Conservation (phyloP, 768 basidiomycete genomes). For the Russula foetens region DNA sequence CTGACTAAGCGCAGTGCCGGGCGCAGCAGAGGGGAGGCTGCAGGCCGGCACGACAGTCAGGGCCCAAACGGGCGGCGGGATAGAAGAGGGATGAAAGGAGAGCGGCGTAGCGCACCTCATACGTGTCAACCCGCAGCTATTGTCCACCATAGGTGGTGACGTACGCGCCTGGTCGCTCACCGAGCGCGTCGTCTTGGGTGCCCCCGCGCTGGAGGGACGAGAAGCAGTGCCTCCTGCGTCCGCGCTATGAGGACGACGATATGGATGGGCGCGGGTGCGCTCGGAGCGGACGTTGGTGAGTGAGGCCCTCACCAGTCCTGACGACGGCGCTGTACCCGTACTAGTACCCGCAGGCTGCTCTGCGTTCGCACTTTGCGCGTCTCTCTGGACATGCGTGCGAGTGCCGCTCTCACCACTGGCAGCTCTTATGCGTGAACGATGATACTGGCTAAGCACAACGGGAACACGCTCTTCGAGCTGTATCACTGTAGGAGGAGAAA, state of each 20-base stretch:
- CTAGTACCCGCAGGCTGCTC: constrained; percentile 10
- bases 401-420: constrained; percentile 15
- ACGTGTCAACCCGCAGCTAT: constrained; percentile 9
- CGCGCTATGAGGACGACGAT: constrained; percentile 18
- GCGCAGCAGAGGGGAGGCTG: constrained; percentile 12
- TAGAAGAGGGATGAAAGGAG: neutral
- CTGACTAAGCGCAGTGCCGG: constrained; percentile 1
- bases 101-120: constrained; percentile 18
- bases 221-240: neutral
- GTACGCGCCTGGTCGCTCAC: constrained; percentile 14
- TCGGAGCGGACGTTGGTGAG: constrained; percentile 11
- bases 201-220: neutral
- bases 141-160: constrained; percentile 7
- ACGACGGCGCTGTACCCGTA: neutral
- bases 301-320: constrained; percentile 11
- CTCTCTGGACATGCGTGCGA: constrained; percentile 11
- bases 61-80: neutral
- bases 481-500: constrained; percentile 15
- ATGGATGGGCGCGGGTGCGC: constrained; percentile 18
- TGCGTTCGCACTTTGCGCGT: constrained; percentile 8
- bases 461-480: constrained; percentile 20
- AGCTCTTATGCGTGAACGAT: constrained; percentile 13
- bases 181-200: neutral
- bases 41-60: constrained; percentile 7
- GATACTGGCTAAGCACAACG: constrained; percentile 18